These are phyloP conservation scores for Tetragonia tetragonoides DNA, from an alignment of 148 eudicot species.

Conservation along the genomic window DNA sequence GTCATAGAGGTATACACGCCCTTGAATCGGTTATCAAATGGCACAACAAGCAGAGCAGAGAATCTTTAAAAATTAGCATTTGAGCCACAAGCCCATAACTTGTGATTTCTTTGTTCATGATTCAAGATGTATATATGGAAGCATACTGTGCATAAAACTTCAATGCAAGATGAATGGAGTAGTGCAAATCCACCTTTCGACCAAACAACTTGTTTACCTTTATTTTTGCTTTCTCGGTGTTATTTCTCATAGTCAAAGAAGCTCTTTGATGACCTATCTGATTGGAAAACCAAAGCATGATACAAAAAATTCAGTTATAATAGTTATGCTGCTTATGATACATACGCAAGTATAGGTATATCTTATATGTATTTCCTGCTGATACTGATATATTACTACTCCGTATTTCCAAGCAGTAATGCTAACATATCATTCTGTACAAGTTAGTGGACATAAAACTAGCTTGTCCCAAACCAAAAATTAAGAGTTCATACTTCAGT, in stretches of 20 bases:
- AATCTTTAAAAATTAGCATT: neutral
- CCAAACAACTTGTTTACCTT: slow-evolving; percentile 27
- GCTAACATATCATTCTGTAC: no score
- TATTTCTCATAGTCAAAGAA: slow-evolving; percentile 23
- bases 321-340: neutral
- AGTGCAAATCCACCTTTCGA: slow-evolving; percentile 24
- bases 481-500: no score
- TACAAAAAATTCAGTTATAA: neutral
- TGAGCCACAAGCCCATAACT: neutral
- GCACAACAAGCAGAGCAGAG: neutral
- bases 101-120: neutral
- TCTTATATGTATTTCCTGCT: no score
- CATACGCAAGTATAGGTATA: neutral
- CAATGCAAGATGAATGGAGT: slow-evolving; percentile 36
- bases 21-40: neutral
- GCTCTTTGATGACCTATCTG: slow-evolving; percentile 15
- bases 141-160: slow-evolving; percentile 37
- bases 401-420: no score
- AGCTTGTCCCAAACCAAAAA: no score
- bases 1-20: slow-evolving; percentile 34
- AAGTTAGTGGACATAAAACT: no score
- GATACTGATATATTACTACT: no score
- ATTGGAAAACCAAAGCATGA: neutral
- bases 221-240: slow-evolving; percentile 11
- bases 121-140: neutral